These are phyloP conservation scores for Acanthamoeba divionensis DNA, from an alignment of 208 protist species.

Conservation along the genomic window DNA sequence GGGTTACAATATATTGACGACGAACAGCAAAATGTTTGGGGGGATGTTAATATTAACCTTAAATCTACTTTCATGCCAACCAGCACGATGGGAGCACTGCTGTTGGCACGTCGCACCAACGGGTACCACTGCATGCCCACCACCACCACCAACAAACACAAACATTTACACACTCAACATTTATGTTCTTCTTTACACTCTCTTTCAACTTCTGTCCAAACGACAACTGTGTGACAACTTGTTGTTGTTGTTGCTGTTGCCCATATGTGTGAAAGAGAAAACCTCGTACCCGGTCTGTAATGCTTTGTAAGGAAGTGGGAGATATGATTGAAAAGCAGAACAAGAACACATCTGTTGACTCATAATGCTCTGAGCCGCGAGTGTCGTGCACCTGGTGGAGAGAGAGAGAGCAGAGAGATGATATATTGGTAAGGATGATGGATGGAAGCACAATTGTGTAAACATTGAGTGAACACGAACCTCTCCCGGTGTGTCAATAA, in stretches of 20 bases:
- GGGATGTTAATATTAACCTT: neutral
- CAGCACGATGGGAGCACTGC: constrained; percentile 9
- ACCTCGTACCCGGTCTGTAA: neutral
- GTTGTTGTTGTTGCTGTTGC: too few species aligned
- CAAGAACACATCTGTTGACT: constrained; percentile 35
- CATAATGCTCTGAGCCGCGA: constrained; percentile 6
- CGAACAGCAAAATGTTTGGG: too few species aligned
- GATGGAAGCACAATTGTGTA: too few species aligned
- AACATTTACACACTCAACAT: neutral
- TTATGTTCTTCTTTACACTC: too few species aligned
- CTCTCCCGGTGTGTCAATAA: constrained; percentile 38
- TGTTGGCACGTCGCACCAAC: constrained; percentile 11
- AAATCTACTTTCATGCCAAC: constrained; percentile 51
- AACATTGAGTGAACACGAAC: too few species aligned
- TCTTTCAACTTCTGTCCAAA: too few species aligned
- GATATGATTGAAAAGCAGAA: constrained; percentile 52
- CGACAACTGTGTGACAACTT: too few species aligned
- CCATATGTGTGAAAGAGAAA: neutral
- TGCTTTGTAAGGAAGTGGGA: constrained; percentile 18
- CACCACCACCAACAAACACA: neutral
- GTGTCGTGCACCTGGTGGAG: constrained; percentile 50
- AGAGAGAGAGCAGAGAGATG: too few species aligned
- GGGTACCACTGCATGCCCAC: neutral
- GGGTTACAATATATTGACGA: too few species aligned
- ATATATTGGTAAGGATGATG: too few species aligned